Conservation (phyloP, 2,329 filamentous ascomycete species). For the Endocalyx cinctus region DNA sequence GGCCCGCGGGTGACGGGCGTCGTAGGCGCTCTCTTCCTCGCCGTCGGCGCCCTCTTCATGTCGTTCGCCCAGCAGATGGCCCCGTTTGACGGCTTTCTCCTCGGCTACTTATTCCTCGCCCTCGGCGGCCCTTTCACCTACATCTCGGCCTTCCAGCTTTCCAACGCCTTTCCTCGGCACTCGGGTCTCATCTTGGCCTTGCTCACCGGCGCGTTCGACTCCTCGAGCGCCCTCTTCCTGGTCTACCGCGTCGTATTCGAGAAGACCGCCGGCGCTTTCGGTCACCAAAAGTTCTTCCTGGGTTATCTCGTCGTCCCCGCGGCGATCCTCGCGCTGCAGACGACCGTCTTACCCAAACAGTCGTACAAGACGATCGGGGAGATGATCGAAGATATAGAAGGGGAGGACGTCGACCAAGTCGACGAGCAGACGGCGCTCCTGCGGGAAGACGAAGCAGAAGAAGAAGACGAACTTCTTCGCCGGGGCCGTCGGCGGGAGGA, state of each 20-base stretch:
- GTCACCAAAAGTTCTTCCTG: constrained; percentile 65
- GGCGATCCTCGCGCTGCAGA: constrained; percentile 61
- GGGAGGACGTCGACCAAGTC: constrained; percentile 48
- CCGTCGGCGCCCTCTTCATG: constrained; percentile 67
- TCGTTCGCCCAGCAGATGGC: constrained; percentile 59
- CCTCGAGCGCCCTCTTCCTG: constrained; percentile 73
- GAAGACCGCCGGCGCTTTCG: constrained; percentile 49
- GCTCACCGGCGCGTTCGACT: constrained; percentile 78
- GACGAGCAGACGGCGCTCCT: constrained; percentile 53
- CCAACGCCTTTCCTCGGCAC: constrained; percentile 73
- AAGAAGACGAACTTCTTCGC: constrained; percentile 54
- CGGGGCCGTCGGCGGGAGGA: constrained; percentile 59
- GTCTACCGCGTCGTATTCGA: constrained; percentile 69
- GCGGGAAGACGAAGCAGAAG: constrained; percentile 51
- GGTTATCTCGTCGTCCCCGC: constrained; percentile 66
- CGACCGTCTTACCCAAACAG: constrained; percentile 67
- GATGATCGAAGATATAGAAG: constrained; percentile 58
- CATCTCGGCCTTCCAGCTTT: constrained; percentile 78
- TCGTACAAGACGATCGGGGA: constrained; percentile 86
- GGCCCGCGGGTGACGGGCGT: constrained; percentile 75
- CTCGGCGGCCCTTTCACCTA: constrained; percentile 78
- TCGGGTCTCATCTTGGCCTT: constrained; percentile 77
- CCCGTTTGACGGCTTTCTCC: constrained; percentile 71
- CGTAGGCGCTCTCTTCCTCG: constrained; percentile 64
- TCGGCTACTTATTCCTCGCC: constrained; percentile 71